These are phyloP conservation scores for Leersia perrieri DNA, from an alignment of 176 grass and related monocot genomes.

Conservation along the genomic window DNA sequence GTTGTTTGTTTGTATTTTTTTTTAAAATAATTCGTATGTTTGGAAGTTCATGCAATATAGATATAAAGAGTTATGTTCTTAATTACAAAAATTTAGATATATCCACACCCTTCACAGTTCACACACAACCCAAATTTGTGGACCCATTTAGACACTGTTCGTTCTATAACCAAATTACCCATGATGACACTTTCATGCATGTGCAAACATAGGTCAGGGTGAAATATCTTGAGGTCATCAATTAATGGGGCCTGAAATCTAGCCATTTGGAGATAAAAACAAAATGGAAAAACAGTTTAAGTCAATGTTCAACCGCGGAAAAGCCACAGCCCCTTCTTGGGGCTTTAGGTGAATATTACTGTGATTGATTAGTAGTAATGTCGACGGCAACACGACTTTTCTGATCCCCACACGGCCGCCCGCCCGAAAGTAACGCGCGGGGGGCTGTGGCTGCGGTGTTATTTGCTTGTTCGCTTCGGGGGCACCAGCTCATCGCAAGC, in stretches of 20 bases:
- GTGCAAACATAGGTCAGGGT: background rate
- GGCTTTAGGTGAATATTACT: no score
- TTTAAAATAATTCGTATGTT: no score
- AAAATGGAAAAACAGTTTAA: background rate
- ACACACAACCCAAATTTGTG: background rate
- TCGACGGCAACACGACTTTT: constrained; percentile 26
- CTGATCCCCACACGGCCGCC: background rate
- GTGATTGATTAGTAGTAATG: constrained; percentile 9
- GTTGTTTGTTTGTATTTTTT: no score
- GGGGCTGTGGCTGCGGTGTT: background rate
- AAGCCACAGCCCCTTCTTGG: background rate
- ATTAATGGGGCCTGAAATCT: background rate
- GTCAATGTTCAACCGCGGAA: background rate
- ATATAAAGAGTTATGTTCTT: background rate
- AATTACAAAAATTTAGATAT: background rate
- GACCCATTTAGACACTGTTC: background rate
- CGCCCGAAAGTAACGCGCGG: constrained; percentile 12
- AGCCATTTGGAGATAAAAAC: no score
- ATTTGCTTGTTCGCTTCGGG: constrained; percentile 19
- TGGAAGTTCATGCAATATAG: background rate
- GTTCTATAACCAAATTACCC: background rate
- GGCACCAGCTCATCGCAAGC: constrained; percentile 45
- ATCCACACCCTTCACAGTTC: background rate
- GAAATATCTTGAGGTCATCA: background rate
- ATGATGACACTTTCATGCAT: background rate